phyloP scores from a whole-genome alignment of 148 eudicot species.

The Persicaria maculosa region DNA sequence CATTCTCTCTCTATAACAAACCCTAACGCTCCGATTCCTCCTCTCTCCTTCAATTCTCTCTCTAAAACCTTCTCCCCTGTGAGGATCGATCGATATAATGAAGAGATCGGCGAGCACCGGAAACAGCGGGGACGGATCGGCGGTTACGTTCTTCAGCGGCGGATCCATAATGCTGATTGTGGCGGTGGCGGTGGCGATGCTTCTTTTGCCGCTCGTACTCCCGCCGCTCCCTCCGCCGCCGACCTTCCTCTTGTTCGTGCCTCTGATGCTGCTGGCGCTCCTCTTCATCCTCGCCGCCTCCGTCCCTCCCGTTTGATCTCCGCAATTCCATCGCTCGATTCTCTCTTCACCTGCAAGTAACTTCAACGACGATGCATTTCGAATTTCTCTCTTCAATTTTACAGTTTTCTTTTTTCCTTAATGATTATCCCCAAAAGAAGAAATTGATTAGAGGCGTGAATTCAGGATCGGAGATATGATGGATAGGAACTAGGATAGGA shows the following conservation, averaged over 20 bases:
- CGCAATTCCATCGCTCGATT: too few species aligned
- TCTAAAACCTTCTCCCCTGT: too few species aligned
- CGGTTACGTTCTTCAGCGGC: neutral
- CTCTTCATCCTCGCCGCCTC: constrained; percentile 1
- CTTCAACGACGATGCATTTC: too few species aligned
- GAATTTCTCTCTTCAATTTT: too few species aligned
- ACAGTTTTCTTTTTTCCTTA: too few species aligned
- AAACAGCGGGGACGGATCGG: neutral
- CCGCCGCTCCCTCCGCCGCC: constrained; percentile 12
- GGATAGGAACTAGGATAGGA: too few species aligned
- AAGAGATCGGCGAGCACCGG: neutral
- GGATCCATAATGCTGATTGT: constrained; percentile 8
- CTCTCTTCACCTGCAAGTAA: neutral
- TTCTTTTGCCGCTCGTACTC: neutral
- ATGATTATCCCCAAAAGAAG: too few species aligned
- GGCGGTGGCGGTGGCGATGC: constrained; percentile 2
- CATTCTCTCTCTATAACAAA: too few species aligned
- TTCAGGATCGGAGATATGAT: too few species aligned
- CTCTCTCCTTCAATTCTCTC: neutral
- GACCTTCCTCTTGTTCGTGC: constrained; percentile 2
- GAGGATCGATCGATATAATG: neutral
- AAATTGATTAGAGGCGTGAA: too few species aligned
- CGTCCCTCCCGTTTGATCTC: neutral
- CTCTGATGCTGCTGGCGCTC: neutral
- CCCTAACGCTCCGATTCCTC: neutral